Evolutionary conservation across 2,329 filamentous ascomycete species (phyloP), one percentile per base, ranked within the genome.

Genomic region (Arthrobotrys pseudoclavata): DNA sequence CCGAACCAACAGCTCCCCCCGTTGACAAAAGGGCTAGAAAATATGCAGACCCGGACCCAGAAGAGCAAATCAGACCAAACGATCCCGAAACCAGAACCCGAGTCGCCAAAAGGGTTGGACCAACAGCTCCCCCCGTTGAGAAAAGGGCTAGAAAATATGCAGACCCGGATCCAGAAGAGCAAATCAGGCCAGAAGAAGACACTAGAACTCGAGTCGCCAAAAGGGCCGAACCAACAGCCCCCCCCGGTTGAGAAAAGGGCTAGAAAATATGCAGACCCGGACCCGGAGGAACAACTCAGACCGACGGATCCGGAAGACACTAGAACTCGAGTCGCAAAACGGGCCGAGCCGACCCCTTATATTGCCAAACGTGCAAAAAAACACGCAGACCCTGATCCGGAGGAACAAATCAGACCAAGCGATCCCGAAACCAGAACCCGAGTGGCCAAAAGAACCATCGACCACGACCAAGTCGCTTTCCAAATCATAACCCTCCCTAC

Each of bases 91-190:
- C 18, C 4, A 1, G 15, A 13, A 50, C 47, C 18, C 20, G 47
- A 24, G 47, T 24, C 47, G 20, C 22, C 3, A 29, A 18, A 31
- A 15, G 50, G 1, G 55, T 34, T 0, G 26, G 18, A 9, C 55
- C 55, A 7, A 34, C n/a, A n/a, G n/a, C 34, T 10, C 55, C 55
- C 5, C 37, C 52, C 2, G 52, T 57, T 5, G 3, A 26, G 3
- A 24, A 9, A 31, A 29, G 52, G 3, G 52, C 52, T 12, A 26
- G 15, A 37, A 42, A 24, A 26, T 3, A 13, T 15, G 55, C 55
- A 9, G 55, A 61, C 37, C 34, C 55, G 7, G 55, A 61, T 29
- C 55, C 55, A 4, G 52, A 55, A 55, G 52, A 55, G 15, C 48
- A 52, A n/a, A 24, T 13, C 26, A 9, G 40, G 40, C 37, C 37